phyloP scores from a whole-genome alignment of 768 basidiomycete genomes.

The Trametes villosa region DNA sequence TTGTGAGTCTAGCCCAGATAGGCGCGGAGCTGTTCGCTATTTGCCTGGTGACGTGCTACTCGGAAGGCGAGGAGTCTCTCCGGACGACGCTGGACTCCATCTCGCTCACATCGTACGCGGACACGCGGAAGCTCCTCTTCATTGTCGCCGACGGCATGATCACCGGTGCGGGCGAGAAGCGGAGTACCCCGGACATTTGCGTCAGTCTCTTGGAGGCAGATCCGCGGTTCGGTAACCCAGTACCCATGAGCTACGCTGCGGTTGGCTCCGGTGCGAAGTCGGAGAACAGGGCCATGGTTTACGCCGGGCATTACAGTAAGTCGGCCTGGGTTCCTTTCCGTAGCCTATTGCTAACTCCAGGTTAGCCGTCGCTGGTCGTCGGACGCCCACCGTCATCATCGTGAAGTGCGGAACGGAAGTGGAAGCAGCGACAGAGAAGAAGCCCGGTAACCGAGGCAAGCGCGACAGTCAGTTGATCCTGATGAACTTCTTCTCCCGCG shows the following conservation, averaged over 20 bases:
- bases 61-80: constrained; percentile 93
- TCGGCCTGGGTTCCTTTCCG: constrained; percentile 18
- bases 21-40: constrained; percentile 95
- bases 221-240: constrained; percentile 93
- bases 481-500: constrained; percentile 99
- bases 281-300: constrained; percentile 96
- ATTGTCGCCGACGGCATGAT: constrained; percentile 99
- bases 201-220: constrained; percentile 91
- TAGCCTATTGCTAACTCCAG: constrained; percentile 2
- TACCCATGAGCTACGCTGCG: constrained; percentile 90
- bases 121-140: constrained; percentile 89
- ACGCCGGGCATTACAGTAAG: constrained; percentile 99
- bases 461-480: constrained; percentile 97
- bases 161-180: constrained; percentile 95
- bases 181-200: constrained; percentile 95
- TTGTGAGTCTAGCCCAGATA: constrained; percentile 87
- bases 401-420: constrained; percentile 95
- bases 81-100: constrained; percentile 93
- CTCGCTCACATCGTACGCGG: constrained; percentile 88
- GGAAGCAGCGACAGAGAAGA: constrained; percentile 83
- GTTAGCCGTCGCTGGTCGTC: constrained; percentile 78
- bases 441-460: constrained; percentile 98
- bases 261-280: constrained; percentile 89
- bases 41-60: constrained; percentile 97
- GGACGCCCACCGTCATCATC: constrained; percentile 91